A percentile compares a stretch with the other conserved stretches of the same genome.
Evolutionary conservation across 805 yeast genomes (phyloP).

Genomic region (Myxozyma vanderwaltii): DNA sequence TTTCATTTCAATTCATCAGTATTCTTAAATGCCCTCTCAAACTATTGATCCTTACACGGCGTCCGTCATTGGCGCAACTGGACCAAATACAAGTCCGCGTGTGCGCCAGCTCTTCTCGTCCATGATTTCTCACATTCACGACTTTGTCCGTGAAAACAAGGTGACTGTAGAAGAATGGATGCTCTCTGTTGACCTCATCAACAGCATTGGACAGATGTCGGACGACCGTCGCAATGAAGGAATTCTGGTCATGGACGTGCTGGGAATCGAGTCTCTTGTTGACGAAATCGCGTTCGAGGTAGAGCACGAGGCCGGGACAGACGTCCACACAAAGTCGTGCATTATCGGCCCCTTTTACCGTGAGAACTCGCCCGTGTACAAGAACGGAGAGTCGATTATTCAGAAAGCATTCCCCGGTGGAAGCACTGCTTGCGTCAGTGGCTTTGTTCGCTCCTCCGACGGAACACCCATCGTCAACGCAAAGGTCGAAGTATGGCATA

Average conservation of each 20-base stretch:
- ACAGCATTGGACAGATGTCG: slow-evolving; percentile 42
- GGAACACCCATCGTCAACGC: slow-evolving; percentile 40
- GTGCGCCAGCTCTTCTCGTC: slow-evolving; percentile 37
- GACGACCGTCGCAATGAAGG: slow-evolving; percentile 41
- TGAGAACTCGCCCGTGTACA: slow-evolving; percentile 40
- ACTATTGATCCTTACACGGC: slow-evolving; percentile 41
- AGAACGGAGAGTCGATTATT: slow-evolving; percentile 41
- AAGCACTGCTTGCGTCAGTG: slow-evolving; percentile 37
- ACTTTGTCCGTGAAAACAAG: slow-evolving; percentile 42
- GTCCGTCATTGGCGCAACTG: slow-evolving; percentile 40
- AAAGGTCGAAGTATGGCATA: slow-evolving; percentile 44
- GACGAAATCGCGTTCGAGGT: slow-evolving; percentile 40
- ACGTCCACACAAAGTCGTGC: slow-evolving; percentile 38
- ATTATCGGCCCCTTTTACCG: slow-evolving; percentile 44
- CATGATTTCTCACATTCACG: slow-evolving; percentile 42
- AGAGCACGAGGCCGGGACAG: slow-evolving; percentile 18
- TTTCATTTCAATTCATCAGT: background rate
- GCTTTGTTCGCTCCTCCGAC: slow-evolving; percentile 36
- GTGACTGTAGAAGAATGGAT: slow-evolving; percentile 44
- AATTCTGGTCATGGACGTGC: slow-evolving; percentile 42
- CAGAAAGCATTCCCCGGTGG: slow-evolving; percentile 42
- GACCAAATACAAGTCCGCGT: slow-evolving; percentile 40
- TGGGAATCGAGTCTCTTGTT: slow-evolving; percentile 43
- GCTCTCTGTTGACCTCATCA: slow-evolving; percentile 40
- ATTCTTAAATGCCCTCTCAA: slow-evolving; percentile 1